Evolutionary conservation across 2,329 filamentous ascomycete species (phyloP).

Genomic region (Claviceps humidiphila): DNA sequence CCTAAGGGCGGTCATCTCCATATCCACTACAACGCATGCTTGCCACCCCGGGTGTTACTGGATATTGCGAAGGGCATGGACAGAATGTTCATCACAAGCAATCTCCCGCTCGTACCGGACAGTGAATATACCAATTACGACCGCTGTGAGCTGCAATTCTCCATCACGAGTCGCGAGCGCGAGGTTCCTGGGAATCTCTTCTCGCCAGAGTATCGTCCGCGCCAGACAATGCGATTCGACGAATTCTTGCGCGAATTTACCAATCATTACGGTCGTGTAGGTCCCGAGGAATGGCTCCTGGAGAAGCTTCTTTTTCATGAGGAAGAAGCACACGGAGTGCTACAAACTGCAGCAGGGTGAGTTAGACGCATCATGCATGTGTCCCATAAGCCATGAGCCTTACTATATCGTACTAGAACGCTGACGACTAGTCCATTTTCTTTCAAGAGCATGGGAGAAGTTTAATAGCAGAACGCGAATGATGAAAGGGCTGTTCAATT

Average conservation of each 20-base stretch:
- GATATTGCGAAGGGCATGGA: constrained; percentile 39
- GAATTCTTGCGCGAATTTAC: constrained; percentile 27
- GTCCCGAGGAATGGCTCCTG: constrained; percentile 40
- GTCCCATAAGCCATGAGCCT: not conserved
- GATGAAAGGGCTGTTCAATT: constrained; percentile 61
- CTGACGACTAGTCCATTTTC: not conserved
- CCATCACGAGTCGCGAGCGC: constrained; percentile 27
- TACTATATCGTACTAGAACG: not conserved
- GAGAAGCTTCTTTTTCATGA: constrained; percentile 50
- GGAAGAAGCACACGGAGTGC: constrained; percentile 41
- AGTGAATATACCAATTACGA: constrained; percentile 31
- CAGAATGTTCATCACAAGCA: constrained; percentile 57
- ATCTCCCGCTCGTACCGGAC: constrained; percentile 28
- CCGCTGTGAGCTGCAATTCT: constrained; percentile 49
- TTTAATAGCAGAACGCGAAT: constrained; percentile 59
- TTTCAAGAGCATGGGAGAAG: constrained; percentile 37
- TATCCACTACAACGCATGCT: constrained; percentile 66
- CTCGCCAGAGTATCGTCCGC: constrained; percentile 29
- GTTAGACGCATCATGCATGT: constrained; percentile 9
- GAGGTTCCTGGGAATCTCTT: constrained; percentile 36
- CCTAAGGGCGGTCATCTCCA: constrained; percentile 65
- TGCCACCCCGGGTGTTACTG: constrained; percentile 47
- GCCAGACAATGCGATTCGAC: constrained; percentile 29
- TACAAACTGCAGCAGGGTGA: constrained; percentile 41
- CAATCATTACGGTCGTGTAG: constrained; percentile 10